These are phyloP conservation scores for Epichloe festucae DNA, from an alignment of 2,329 filamentous ascomycete species.

Conservation along the genomic window DNA sequence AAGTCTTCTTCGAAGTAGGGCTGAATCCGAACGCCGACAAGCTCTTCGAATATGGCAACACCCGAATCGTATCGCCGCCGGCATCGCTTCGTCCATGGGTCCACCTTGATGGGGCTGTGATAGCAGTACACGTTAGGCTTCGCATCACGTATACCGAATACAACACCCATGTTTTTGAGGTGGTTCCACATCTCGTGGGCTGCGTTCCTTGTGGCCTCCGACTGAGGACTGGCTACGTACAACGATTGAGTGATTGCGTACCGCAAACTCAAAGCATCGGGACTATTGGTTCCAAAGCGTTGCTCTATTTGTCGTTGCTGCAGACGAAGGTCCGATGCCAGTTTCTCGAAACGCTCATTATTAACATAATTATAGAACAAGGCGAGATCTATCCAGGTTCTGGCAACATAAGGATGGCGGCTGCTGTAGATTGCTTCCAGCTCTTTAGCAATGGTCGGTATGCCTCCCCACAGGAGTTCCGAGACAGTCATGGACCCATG, in stretches of 20 bases:
- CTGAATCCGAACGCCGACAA: constrained; percentile 24
- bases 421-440: constrained; percentile 31
- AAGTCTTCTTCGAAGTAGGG: constrained; percentile 33
- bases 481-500: constrained; percentile 30
- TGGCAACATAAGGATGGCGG: constrained; percentile 29
- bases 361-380: constrained; percentile 26
- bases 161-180: constrained; percentile 21
- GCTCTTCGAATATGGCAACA: constrained; percentile 24
- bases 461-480: constrained; percentile 28
- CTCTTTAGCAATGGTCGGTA: constrained; percentile 29
- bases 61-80: constrained; percentile 27
- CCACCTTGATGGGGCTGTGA: constrained; percentile 29
- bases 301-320: constrained; percentile 24
- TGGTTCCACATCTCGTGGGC: constrained; percentile 25
- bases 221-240: constrained; percentile 21
- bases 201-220: constrained; percentile 22
- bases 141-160: constrained; percentile 24
- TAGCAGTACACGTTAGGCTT: constrained; percentile 28
- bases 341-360: constrained; percentile 22
- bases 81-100: constrained; percentile 31
- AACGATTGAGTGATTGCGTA: constrained; percentile 29
- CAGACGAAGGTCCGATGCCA: constrained; percentile 24
- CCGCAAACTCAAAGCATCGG: constrained; percentile 25
- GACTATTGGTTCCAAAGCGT: constrained; percentile 17
- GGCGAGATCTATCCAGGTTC: constrained; percentile 29